These are phyloP conservation scores for Candida schatavii DNA, from an alignment of 805 yeast species.

Conservation along the genomic window DNA sequence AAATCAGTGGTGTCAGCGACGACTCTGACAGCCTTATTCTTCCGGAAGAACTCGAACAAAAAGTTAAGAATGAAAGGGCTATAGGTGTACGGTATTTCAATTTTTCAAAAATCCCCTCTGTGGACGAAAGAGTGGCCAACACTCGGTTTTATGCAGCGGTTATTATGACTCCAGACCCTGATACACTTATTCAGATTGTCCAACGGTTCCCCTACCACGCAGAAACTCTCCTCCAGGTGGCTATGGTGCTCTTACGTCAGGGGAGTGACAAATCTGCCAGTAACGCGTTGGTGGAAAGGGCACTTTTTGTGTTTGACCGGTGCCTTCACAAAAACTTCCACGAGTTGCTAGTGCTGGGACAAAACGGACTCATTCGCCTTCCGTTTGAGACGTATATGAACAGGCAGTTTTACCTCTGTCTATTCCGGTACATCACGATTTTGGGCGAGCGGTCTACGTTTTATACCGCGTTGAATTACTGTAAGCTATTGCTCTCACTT, in stretches of 20 bases:
- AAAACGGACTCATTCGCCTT: slow-evolving; percentile 57
- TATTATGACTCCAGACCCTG: slow-evolving; percentile 76
- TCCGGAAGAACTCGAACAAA: slow-evolving; percentile 28
- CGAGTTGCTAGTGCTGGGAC: slow-evolving; percentile 42
- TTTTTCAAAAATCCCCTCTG: slow-evolving; percentile 39
- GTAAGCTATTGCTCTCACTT: slow-evolving; percentile 66
- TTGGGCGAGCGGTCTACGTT: slow-evolving; percentile 76
- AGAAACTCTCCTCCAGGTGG: slow-evolving; percentile 75
- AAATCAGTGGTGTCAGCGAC: slow-evolving; percentile 10
- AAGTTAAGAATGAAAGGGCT: slow-evolving; percentile 28
- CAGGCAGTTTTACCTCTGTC: slow-evolving; percentile 70
- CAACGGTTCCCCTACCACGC: slow-evolving; percentile 70
- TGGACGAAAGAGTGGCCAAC: slow-evolving; percentile 36
- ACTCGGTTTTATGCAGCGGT: slow-evolving; percentile 61
- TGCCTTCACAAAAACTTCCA: slow-evolving; percentile 59
- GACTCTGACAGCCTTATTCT: not conserved
- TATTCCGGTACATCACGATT: slow-evolving; percentile 68
- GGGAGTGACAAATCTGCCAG: slow-evolving; percentile 70
- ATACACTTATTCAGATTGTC: slow-evolving; percentile 57
- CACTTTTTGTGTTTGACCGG: slow-evolving; percentile 77
- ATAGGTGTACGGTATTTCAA: slow-evolving; percentile 57
- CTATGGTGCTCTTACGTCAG: slow-evolving; percentile 69
- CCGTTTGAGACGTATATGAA: slow-evolving; percentile 76
- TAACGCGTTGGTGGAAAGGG: slow-evolving; percentile 72
- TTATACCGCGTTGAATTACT: slow-evolving; percentile 72